Evolutionary conservation across 2,329 filamentous ascomycete genomes (phyloP).

Genomic region (Verticillium isaacii): DNA sequence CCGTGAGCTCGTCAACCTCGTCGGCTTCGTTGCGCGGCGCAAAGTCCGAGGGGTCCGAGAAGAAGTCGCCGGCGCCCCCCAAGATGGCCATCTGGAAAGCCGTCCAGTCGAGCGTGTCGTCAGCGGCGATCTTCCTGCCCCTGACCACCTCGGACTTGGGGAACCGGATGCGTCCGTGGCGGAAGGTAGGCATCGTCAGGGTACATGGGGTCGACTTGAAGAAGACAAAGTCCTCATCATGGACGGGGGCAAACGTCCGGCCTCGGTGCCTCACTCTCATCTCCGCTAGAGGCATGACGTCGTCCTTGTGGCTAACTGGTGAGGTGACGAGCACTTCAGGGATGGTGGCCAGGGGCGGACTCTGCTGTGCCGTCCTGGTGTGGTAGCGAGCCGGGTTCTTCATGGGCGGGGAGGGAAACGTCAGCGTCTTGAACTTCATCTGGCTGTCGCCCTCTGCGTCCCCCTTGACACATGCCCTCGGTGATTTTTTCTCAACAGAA

Average conservation of each 20-base stretch:
- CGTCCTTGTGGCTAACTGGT: slow-evolving; percentile 5
- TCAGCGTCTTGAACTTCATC: background rate
- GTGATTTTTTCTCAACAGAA: slow-evolving; percentile 12
- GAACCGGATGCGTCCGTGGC: slow-evolving; percentile 52
- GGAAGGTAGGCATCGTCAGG: slow-evolving; percentile 41
- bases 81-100: slow-evolving; percentile 62
- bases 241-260: slow-evolving; percentile 18
- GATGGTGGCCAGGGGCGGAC: slow-evolving; percentile 31
- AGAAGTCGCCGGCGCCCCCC: slow-evolving; percentile 49
- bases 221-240: slow-evolving; percentile 41
- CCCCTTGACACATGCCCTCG: background rate
- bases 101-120: slow-evolving; percentile 56
- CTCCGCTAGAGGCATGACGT: slow-evolving; percentile 1
- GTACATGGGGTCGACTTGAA: slow-evolving; percentile 45
- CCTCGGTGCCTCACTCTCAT: background rate
- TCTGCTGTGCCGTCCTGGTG: slow-evolving; percentile 3
- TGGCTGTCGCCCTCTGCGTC: background rate
- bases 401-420: slow-evolving; percentile 24
- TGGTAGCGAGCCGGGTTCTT: slow-evolving; percentile 19
- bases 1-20: slow-evolving; percentile 40
- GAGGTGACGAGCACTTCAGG: slow-evolving; percentile 28
- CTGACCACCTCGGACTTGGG: slow-evolving; percentile 36
- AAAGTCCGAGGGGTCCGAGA: slow-evolving; percentile 36
- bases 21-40: slow-evolving; percentile 35
- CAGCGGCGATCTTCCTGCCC: slow-evolving; percentile 32